Percentiles rank a stretch among this genome's conserved stretches.
phyloP scores from a whole-genome alignment of 164 flowering plant genomes.

The Kalanchoe fedtschenkoi region DNA sequence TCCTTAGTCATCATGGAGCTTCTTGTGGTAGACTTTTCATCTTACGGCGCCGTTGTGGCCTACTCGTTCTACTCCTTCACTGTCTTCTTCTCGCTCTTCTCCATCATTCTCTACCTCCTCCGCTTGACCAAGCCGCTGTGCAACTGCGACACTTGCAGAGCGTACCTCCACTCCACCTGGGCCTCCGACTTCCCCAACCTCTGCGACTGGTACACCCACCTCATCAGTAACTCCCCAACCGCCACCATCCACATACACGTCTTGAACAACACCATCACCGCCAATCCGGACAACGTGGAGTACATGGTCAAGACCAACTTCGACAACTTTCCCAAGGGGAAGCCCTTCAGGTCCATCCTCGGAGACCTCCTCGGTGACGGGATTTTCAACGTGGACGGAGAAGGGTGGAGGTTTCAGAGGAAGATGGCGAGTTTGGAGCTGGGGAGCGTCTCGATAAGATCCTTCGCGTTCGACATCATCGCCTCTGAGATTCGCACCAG shows the following conservation, averaged over 20 bases:
- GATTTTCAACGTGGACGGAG: constrained; percentile 76
- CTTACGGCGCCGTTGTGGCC: constrained; percentile 4
- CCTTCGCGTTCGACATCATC: constrained; percentile 34
- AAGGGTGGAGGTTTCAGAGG: constrained; percentile 55
- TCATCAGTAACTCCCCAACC: constrained; percentile 38
- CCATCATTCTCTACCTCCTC: constrained; percentile 19
- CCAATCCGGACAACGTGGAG: constrained; percentile 65
- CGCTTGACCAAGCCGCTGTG: constrained; percentile 31
- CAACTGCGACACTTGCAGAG: constrained; percentile 38
- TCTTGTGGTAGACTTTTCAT: not conserved
- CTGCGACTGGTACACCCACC: constrained; percentile 59
- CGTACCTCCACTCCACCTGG: constrained; percentile 37
- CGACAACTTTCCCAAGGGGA: constrained; percentile 76
- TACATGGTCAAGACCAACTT: constrained; percentile 63
- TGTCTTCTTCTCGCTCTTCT: constrained; percentile 17
- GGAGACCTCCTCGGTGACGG: constrained; percentile 75
- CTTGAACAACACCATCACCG: constrained; percentile 53
- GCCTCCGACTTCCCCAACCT: constrained; percentile 34
- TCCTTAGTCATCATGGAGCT: not conserved
- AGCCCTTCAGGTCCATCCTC: constrained; percentile 39
- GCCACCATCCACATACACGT: constrained; percentile 53
- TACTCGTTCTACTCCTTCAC: constrained; percentile 31
- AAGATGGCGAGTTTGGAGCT: constrained; percentile 58
- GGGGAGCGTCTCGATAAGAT: constrained; percentile 32
- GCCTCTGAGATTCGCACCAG: constrained; percentile 19